Percentiles rank a stretch among this genome's conserved stretches.
Evolutionary conservation across 768 basidiomycete species (phyloP).

Genomic region (Lanmaoa rubissima): DNA sequence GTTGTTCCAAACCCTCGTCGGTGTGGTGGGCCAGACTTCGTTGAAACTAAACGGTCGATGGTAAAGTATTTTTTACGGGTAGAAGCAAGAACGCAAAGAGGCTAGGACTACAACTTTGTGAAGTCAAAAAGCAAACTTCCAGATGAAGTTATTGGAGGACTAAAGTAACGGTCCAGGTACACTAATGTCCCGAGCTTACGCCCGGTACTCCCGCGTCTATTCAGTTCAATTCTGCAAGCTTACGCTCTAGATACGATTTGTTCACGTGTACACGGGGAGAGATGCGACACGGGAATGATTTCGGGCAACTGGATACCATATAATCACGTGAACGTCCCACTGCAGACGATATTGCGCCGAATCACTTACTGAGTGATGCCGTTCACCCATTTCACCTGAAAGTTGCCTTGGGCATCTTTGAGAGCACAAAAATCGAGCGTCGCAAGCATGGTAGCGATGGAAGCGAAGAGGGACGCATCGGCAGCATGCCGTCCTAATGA

Average conservation of each 20-base stretch:
- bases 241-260: not conserved
- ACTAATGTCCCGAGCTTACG: not conserved
- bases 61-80: too few species aligned
- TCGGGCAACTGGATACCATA: constrained; percentile 4
- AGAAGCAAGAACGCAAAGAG: too few species aligned
- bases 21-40: too few species aligned
- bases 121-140: too few species aligned
- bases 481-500: not conserved
- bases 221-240: not conserved
- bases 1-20: too few species aligned
- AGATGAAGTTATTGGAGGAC: too few species aligned
- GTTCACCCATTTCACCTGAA: constrained; percentile 3
- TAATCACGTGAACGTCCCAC: not conserved
- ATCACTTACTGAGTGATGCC: constrained; percentile 8
- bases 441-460: constrained; percentile 15
- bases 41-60: too few species aligned
- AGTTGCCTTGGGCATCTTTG: not conserved
- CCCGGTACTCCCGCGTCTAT: not conserved
- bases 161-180: not conserved
- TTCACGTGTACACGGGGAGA: constrained; percentile 4
- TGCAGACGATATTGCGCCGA: not conserved
- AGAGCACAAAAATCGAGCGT: constrained; percentile 5
- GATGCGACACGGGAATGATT: constrained; percentile 9
- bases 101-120: too few species aligned
- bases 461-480: constrained; percentile 5